phyloP scores from a whole-genome alignment of 164 flowering plant species.

The Piper betle region DNA sequence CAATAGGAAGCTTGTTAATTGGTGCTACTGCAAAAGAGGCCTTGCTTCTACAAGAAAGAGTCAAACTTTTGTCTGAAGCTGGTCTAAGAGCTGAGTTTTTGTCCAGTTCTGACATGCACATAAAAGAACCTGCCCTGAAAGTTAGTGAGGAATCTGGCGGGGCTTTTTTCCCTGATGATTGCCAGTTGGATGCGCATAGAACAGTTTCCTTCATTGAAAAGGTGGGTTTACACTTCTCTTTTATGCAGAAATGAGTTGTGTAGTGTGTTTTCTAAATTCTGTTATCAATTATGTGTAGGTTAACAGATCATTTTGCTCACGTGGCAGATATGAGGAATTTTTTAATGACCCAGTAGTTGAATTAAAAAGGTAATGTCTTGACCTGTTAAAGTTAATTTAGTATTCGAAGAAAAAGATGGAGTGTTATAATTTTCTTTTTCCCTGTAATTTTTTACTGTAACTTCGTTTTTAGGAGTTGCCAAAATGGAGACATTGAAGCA shows the following conservation, averaged over 20 bases:
- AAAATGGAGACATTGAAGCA: conserved; percentile 50
- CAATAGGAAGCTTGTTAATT: conserved; percentile 60
- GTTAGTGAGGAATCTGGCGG: conserved; percentile 43
- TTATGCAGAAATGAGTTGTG: not conserved
- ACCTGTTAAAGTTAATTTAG: no score
- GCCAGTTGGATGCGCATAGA: conserved; percentile 57
- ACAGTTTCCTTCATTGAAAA: conserved; percentile 52
- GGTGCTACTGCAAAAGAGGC: conserved; percentile 44
- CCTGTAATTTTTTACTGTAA: not conserved
- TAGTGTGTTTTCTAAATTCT: conserved; percentile 1
- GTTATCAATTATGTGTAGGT: conserved; percentile 25
- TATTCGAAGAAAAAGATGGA: no score
- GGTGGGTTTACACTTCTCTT: conserved; percentile 20
- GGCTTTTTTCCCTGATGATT: conserved; percentile 56
- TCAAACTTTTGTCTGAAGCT: conserved; percentile 37
- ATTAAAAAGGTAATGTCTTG: conserved; percentile 42
- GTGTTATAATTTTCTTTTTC: no score
- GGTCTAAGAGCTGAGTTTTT: conserved; percentile 52
- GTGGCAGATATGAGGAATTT: conserved; percentile 83
- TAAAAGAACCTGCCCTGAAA: conserved; percentile 47
- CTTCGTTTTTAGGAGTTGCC: not conserved
- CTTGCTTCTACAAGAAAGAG: conserved; percentile 24
- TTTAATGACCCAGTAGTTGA: conserved; percentile 60
- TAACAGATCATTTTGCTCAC: conserved; percentile 45
- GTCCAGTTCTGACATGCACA: conserved; percentile 31